These are phyloP conservation scores for Starmerella geochares DNA, from an alignment of 805 yeast species.

Conservation along the genomic window DNA sequence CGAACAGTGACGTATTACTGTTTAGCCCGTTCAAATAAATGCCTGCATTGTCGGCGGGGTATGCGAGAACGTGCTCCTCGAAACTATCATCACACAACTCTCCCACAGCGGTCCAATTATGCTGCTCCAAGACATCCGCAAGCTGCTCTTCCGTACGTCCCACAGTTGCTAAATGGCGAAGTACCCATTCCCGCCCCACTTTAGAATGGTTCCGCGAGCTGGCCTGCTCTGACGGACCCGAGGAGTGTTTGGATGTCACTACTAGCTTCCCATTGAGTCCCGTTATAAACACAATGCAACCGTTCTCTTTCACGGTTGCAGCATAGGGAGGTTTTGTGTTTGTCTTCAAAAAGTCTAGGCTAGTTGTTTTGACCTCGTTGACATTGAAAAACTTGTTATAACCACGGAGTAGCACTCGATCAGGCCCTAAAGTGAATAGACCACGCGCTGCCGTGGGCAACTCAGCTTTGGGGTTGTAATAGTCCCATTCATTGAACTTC, in stretches of 20 bases:
- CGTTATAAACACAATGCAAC: conserved; percentile 77
- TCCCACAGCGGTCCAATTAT: conserved; percentile 72
- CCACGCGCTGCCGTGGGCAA: conserved; percentile 80
- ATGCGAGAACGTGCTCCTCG: conserved; percentile 86
- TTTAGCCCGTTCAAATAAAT: conserved; percentile 85
- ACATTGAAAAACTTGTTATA: conserved; percentile 90
- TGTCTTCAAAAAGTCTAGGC: conserved; percentile 37
- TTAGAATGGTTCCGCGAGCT: conserved; percentile 55
- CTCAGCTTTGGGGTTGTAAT: conserved; percentile 41
- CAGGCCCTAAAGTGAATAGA: conserved; percentile 45
- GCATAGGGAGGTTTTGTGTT: conserved; percentile 66
- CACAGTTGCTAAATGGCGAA: conserved; percentile 39
- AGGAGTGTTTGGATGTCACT: conserved; percentile 85
- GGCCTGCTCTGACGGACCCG: conserved; percentile 44
- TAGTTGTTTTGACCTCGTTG: conserved; percentile 50
- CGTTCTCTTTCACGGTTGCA: conserved; percentile 80
- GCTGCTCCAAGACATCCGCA: conserved; percentile 43
- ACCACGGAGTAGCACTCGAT: conserved; percentile 62
- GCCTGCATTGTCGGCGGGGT: conserved; percentile 58
- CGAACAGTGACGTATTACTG: conserved; percentile 50
- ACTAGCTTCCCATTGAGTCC: conserved; percentile 69
- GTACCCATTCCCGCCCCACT: conserved; percentile 54
- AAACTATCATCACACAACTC: conserved; percentile 87
- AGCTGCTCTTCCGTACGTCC: conserved; percentile 41
- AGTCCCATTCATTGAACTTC: conserved; percentile 90